Evolutionary conservation across 805 yeast genomes (phyloP).

Genomic region (Lipomyces yamanashiensis): DNA sequence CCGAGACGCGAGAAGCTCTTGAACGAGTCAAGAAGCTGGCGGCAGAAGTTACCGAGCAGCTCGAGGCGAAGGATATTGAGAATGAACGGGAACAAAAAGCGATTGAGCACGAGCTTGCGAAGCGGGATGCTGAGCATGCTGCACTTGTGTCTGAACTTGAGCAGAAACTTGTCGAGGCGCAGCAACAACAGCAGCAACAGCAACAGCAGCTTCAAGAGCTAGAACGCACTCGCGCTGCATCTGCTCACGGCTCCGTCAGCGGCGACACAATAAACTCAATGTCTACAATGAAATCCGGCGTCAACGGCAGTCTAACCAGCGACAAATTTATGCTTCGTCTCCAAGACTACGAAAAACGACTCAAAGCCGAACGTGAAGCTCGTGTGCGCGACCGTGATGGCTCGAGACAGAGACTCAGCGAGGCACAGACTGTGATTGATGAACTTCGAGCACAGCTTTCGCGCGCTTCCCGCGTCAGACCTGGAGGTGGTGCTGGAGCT

Average conservation of each 20-base stretch:
- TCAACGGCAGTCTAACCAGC: not conserved
- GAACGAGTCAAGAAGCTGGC: not conserved
- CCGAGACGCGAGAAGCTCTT: not conserved
- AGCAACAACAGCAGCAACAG: constrained; percentile 19
- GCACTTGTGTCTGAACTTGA: constrained; percentile 16
- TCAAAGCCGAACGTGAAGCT: constrained; percentile 39
- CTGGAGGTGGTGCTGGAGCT: not conserved
- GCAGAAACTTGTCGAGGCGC: constrained; percentile 15
- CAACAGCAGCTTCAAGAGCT: constrained; percentile 11
- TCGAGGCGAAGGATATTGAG: constrained; percentile 8
- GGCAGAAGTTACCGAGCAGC: not conserved
- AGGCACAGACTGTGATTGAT: constrained; percentile 19
- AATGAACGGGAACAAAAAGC: constrained; percentile 7
- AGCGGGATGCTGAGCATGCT: constrained; percentile 21
- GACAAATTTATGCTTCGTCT: constrained; percentile 35
- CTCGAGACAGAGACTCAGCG: constrained; percentile 36
- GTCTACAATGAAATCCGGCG: constrained; percentile 17
- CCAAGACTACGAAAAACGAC: constrained; percentile 38
- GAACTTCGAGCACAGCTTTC: constrained; percentile 3
- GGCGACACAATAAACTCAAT: constrained; percentile 18
- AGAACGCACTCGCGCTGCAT: not conserved
- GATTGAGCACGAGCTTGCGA: constrained; percentile 16
- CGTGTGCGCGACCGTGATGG: constrained; percentile 39
- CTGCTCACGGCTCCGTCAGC: not conserved
- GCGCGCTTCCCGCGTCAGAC: not conserved